phyloP scores from a whole-genome alignment of 1,284 basidiomycete species.

The Malassezia sympodialis region DNA sequence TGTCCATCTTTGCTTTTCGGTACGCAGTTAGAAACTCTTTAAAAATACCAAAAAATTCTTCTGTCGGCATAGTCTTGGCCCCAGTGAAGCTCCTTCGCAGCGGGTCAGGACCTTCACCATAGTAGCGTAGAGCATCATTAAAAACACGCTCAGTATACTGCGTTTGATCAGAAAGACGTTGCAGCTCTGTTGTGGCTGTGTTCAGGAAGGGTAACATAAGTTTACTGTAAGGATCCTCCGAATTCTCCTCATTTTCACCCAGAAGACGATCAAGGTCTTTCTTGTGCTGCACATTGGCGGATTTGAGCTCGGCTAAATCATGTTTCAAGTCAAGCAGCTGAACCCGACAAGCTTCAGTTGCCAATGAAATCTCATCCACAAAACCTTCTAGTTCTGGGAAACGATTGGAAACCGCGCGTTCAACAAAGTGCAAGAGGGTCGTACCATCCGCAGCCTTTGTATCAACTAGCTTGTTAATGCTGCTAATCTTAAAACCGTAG shows the following conservation, averaged over 20 bases:
- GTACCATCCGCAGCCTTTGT: conserved; percentile 75
- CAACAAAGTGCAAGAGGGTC: conserved; percentile 91
- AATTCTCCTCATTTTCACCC: conserved; percentile 40
- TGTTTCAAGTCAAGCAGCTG: conserved; percentile 43
- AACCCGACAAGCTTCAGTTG: conserved; percentile 77
- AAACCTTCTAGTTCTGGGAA: conserved; percentile 82
- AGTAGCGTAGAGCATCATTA: conserved; percentile 41
- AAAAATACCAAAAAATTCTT: conserved; percentile 49
- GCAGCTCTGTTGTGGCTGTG: conserved; percentile 28
- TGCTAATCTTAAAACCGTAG: conserved; percentile 91
- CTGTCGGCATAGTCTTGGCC: conserved; percentile 39
- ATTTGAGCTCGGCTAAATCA: conserved; percentile 47
- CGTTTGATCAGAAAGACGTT: conserved; percentile 39
- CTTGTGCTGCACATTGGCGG: conserved; percentile 38
- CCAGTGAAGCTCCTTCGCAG: conserved; percentile 41
- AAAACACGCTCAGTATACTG: conserved; percentile 42
- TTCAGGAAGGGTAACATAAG: conserved; percentile 47
- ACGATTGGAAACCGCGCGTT: conserved; percentile 73
- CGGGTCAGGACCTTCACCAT: conserved; percentile 45
- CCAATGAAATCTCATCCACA: conserved; percentile 74
- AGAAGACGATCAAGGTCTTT: conserved; percentile 42
- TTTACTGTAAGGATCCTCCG: conserved; percentile 43
- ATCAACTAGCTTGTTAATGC: conserved; percentile 96
- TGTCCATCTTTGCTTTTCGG: conserved; percentile 42
- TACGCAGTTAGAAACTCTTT: conserved; percentile 46